Evolutionary conservation across 1,284 basidiomycete species (phyloP), one percentile per base, ranked within the genome.

Genomic region (Tausonia pullulans): DNA sequence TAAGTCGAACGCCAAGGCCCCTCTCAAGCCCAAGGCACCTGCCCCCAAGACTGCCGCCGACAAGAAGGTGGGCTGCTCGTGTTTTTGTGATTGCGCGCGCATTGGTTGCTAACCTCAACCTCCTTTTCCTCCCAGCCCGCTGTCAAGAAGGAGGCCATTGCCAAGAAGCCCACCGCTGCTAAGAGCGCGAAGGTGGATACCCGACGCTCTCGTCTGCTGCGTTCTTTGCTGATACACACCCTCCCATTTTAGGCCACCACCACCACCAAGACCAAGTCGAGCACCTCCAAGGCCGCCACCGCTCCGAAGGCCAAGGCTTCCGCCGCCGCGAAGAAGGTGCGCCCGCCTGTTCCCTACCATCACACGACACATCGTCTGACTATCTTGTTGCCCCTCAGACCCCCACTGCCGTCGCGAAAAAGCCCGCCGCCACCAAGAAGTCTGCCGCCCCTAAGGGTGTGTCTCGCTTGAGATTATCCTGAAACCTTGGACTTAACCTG

Each of bases 181-280:
- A 68, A 69, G 66, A 67, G 67, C 63, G 58, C 27, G 16, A 63
- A 52, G 48, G 48, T 52, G 60, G 50, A 14, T 41, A 10, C 52
- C 6, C 51, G 43, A 9, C 55, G 8, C 8, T 16, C 56, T 11
- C 41, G 11, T 58, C 7, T 57, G 13, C 43, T 57, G 6, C 6
- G 14, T 41, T 57, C 14, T 16, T 39, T 2, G 14, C 14, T 57
- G 14, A 39, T 39, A 9, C 1, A 7, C 41, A 43, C 44, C 43
- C 11, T 45, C 27, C 43, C 45, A 5, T 45, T 45, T n/a, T 4
- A 61, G 59, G 53, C 58, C 13, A 53, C 63, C 45, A 44, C 63
- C 48, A 16, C 58, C 14, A 59, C 66, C 27, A 74, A 74, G 69
- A 75, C 71, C 70, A 71, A 70, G 59, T 60, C 73, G 58, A 69